Evolutionary conservation across 2,329 filamentous ascomycete genomes (phyloP).

Genomic region (Verticillium nubilum): DNA sequence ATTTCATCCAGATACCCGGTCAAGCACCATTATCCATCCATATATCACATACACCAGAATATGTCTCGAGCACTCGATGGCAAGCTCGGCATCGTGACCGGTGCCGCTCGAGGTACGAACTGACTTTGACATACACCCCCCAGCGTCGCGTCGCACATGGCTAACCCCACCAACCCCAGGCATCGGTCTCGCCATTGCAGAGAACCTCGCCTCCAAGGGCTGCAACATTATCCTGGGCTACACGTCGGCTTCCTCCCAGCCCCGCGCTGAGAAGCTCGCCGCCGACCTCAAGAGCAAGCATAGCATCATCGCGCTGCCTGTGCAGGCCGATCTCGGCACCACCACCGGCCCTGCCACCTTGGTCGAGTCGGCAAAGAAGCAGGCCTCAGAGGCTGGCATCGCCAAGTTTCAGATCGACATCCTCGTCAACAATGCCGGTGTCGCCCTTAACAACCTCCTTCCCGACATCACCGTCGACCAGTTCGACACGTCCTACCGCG

Average conservation of each 20-base stretch:
- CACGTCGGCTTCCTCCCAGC: slow-evolving; percentile 40
- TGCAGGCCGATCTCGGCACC: slow-evolving; percentile 68
- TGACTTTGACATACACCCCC: background rate
- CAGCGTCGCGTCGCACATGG: background rate
- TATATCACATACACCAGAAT: no score
- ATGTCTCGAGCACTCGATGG: slow-evolving; percentile 54
- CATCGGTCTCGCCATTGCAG: slow-evolving; percentile 60
- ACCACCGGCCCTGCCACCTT: slow-evolving; percentile 55
- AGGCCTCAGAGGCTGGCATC: background rate
- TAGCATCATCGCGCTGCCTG: slow-evolving; percentile 52
- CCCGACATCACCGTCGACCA: slow-evolving; percentile 58
- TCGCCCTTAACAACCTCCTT: slow-evolving; percentile 59
- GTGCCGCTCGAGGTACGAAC: slow-evolving; percentile 65
- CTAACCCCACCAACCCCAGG: slow-evolving; percentile 41
- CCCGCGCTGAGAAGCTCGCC: slow-evolving; percentile 56
- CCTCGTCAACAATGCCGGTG: slow-evolving; percentile 81
- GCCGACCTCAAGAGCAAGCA: slow-evolving; percentile 49
- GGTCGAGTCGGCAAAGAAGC: slow-evolving; percentile 45
- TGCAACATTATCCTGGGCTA: slow-evolving; percentile 66
- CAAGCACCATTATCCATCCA: background rate
- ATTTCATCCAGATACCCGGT: background rate
- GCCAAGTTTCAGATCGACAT: slow-evolving; percentile 65
- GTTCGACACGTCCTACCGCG: slow-evolving; percentile 66
- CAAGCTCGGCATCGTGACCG: slow-evolving; percentile 75
- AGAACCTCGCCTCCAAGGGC: slow-evolving; percentile 68